phyloP scores from a whole-genome alignment of 768 basidiomycete genomes.

The Amanita jacksonii region DNA sequence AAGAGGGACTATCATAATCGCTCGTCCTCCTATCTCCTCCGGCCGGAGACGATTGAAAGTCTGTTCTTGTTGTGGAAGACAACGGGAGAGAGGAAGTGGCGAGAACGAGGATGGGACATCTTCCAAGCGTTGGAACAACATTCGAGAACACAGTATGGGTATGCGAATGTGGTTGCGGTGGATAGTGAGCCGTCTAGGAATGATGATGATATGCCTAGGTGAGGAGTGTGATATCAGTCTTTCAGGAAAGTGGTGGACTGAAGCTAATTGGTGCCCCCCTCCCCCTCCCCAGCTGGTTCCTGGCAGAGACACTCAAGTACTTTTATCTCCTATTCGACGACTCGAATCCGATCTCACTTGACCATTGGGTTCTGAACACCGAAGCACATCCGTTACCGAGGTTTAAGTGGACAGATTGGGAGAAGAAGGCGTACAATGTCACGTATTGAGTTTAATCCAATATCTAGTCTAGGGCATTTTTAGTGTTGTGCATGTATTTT shows the following conservation, averaged over 20 bases:
- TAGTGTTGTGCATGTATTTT: no score
- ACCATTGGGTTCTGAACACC: conserved; percentile 55
- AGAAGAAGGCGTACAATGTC: conserved; percentile 36
- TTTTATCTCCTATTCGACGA: conserved; percentile 58
- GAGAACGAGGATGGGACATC: conserved; percentile 62
- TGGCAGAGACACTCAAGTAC: conserved; percentile 49
- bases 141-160: conserved; percentile 47
- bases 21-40: conserved; percentile 36
- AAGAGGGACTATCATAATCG: conserved; percentile 42
- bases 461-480: no score
- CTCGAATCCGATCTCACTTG: conserved; percentile 28
- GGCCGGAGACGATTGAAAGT: conserved; percentile 72
- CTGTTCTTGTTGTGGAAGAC: conserved; percentile 61
- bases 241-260: no score
- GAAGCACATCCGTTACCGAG: conserved; percentile 67
- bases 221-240: neutral
- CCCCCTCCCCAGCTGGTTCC: conserved; percentile 27
- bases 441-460: neutral
- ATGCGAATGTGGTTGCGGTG: conserved; percentile 42
- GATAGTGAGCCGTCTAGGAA: conserved; percentile 24
- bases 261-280: neutral
- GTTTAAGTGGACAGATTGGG: conserved; percentile 48
- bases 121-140: conserved; percentile 54
- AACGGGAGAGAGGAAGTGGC: conserved; percentile 57
- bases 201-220: conserved; percentile 70